Evolutionary conservation across 2,329 filamentous ascomycete species (phyloP), one percentile per base, ranked within the genome.

Genomic region (Fusarium chaquense): DNA sequence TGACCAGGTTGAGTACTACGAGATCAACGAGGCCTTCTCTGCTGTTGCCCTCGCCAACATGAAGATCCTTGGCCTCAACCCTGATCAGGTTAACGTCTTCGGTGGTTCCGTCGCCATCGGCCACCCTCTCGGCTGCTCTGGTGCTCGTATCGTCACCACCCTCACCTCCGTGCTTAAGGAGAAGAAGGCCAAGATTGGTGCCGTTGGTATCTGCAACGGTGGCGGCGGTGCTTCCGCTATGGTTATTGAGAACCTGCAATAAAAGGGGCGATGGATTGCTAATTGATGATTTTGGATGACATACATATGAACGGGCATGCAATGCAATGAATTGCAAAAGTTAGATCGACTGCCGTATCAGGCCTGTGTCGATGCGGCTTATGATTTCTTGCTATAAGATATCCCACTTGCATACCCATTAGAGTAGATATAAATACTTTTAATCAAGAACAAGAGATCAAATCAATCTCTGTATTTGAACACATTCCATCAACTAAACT

Each of bases 21-120:
- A 99, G 86, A 98, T 99, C 86, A 99, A 99, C 86, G 96, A 99
- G 86, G 96, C 96, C 43, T 99, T 99, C 86, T 96, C 93, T 69
- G 96, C 97, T 51, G 96, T 99, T 69, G 93, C 96, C 40, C 87
- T 99, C 54, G 94, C 96, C 73, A 99, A 99, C 86, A 90, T 97
- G 84, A 97, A 99, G 88, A 81, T 98, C 58, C 89, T 99, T 41
- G 87, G 86, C 67, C 83, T 99, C 60, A 85, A 86, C 70, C 87
- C 92, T 71, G 92, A 94, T 64, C 97, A 94, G 83, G 94, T 99
- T 79, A 99, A 99, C 83, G 85, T 98, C 59, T 95, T 94, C 77
- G 96, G 96, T 77, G 96, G 96, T 79, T 93, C 96, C 57, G 96
- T 99, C 67, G 96, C 96, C 76, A 91, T 99, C 64, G 96, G 96